phyloP scores from a whole-genome alignment of 202 grass and related monocot genomes.

The Saccharum hybrid region DNA sequence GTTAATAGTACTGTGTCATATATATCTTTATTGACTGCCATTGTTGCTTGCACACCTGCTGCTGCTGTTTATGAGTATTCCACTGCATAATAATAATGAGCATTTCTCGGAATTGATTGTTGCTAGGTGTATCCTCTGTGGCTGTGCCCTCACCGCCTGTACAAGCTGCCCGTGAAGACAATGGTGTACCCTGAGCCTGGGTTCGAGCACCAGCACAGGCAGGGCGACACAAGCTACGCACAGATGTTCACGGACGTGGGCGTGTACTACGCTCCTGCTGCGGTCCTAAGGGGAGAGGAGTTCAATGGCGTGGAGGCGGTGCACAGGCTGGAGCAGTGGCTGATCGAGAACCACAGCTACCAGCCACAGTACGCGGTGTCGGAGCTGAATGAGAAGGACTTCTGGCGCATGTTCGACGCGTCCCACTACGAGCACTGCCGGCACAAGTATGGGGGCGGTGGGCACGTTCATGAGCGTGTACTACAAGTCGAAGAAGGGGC shows the following conservation, averaged over 20 bases:
- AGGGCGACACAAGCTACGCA: constrained; percentile 77
- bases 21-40: neutral
- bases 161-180: constrained; percentile 85
- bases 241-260: constrained; percentile 93
- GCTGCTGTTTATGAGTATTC: neutral
- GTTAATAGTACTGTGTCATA: neutral
- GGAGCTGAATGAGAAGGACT: constrained; percentile 88
- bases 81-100: neutral
- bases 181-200: constrained; percentile 88
- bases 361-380: constrained; percentile 90
- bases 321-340: constrained; percentile 73
- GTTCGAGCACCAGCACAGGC: constrained; percentile 77
- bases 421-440: constrained; percentile 85
- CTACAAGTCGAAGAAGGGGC: constrained; percentile 96
- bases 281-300: constrained; percentile 69
- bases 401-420: constrained; percentile 92
- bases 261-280: constrained; percentile 75
- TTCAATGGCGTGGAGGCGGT: constrained; percentile 70
- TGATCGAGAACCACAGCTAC: constrained; percentile 89
- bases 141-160: constrained; percentile 88
- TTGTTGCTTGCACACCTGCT: neutral
- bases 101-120: neutral
- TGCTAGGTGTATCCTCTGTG: constrained; percentile 84
- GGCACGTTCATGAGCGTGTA: constrained; percentile 95
- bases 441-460: constrained; percentile 62